Percentiles rank a stretch among this genome's conserved stretches.
These are phyloP conservation scores for Bertia moriformis DNA, from an alignment of 2,329 filamentous ascomycete species.

Conservation along the genomic window DNA sequence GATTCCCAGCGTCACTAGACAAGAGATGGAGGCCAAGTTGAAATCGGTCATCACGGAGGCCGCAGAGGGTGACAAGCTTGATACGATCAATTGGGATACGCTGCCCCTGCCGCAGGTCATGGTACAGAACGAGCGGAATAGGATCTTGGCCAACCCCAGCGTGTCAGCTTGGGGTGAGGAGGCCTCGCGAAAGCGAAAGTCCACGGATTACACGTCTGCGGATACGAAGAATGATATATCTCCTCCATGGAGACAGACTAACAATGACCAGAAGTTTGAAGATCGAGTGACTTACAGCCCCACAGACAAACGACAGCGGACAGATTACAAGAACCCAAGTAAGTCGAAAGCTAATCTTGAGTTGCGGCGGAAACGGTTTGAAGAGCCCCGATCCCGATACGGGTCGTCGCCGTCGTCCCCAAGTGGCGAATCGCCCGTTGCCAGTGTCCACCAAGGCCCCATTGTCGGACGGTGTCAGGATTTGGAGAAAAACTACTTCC, in stretches of 20 bases:
- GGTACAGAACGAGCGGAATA: conserved; percentile 55
- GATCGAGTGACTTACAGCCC: conserved; percentile 41
- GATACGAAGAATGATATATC: conserved; percentile 24
- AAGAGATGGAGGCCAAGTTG: conserved; percentile 71
- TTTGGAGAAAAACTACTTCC: conserved; percentile 62
- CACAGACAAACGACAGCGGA: conserved; percentile 10
- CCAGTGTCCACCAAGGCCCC: conserved; percentile 19
- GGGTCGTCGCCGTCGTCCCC: conserved; percentile 17
- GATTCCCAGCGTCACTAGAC: conserved; percentile 41
- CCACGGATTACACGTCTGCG: conserved; percentile 29
- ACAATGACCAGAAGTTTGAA: conserved; percentile 30
- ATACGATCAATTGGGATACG: conserved; percentile 66
- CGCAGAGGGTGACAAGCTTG: conserved; percentile 58
- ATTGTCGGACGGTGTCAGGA: conserved; percentile 53
- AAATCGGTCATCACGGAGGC: conserved; percentile 74
- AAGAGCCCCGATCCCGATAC: conserved; percentile 21
- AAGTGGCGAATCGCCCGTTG: neutral
- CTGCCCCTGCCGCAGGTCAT: conserved; percentile 76
- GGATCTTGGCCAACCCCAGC: conserved; percentile 24
- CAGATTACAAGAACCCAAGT: conserved; percentile 23
- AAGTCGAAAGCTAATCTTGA: conserved; percentile 55
- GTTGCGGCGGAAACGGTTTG: conserved; percentile 53
- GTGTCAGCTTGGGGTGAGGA: conserved; percentile 7
- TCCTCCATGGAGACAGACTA: conserved; percentile 52
- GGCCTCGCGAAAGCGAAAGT: conserved; percentile 46